Base-by-base conservation (phyloP, 2,329 filamentous ascomycete species). In the Metarhizium anisopliae region DNA sequence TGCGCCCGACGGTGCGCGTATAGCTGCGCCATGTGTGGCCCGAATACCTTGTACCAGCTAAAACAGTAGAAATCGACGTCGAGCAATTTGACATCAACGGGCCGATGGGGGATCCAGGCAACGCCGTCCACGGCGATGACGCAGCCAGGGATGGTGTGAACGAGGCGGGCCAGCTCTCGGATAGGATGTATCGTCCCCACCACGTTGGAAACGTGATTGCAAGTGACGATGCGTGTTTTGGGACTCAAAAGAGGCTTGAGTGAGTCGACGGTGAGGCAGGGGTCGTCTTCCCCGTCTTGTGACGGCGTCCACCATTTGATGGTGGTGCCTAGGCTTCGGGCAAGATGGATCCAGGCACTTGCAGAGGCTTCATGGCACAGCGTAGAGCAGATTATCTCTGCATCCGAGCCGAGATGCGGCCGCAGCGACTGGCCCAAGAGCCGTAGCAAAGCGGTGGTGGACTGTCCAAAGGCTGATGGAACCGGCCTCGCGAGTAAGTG, bases 21-120 rank as follows among this genome's bases (percentile, higher is more conserved):
- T 1, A 93, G 72, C 59, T 86, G 80, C 0, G 87, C 78, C 1
- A 91, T 76, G 61, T 92, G 89, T 1, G 89, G 88, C 0, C 88
- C 89, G 64, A 87, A 92, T 2, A 91, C 82, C 67, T 93, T 93
- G 71, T 92, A 92, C 88, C 87, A 92, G 0, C 79, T 85, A 65
- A 92, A 90, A n/a, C 77, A 72, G 67, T 92, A 93, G 61, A 91
- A 85, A 65, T 93, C 89, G 0, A 87, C 85, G 1, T 79, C 87
- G 0, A 90, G 74, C 0, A 72, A 81, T 59, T 81, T 76, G 4
- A 92, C 85, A 66, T 93, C 85, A 11, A 93, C 70, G 7, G 74
- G 74, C 4, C 87, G 77, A 67, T 93, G 89, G 0, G 89, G 89
- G 0, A 88, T 87, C 63, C 84, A 90, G 3, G 87, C 85, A 0